Base-by-base conservation (phyloP, 352 stramenopile species). In the Thalassiosira ordinaria region DNA sequence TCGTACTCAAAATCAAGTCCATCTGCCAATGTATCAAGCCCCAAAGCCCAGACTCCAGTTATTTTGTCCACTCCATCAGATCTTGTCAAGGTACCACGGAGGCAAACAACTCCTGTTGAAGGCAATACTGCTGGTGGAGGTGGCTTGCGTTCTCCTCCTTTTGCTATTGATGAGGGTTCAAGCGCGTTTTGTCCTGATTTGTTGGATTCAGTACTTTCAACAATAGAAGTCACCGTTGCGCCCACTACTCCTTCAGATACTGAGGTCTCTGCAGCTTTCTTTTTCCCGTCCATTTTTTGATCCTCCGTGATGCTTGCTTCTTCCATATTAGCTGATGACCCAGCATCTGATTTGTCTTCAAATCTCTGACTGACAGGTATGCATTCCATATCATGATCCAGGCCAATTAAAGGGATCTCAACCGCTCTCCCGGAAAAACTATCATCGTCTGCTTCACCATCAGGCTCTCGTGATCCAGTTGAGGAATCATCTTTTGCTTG, bases 1-100 rank as follows among this genome's bases (percentile, higher is more conserved):
- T 92, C 77, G 59, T 91, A 92, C 51, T 93, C 87, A 69, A 93
- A 93, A 41, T 75, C 68, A 35, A 57, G 65, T 85, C 87, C 59
- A 56, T 91, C 88, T 35, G 88, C 64, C 59, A 93, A 85, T 20
- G 79, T 41, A 78, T 91, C 74, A 1, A 92, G 49, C 44, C 84
- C 62, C 64, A 81, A 75, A 0, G 88, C 79, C 88, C 88, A 93
- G 56, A 90, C 78, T 18, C 89, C 89, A 57, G 56, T 73, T 39
- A 93, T 90, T 47, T 72, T 63, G 55, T 91, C 71, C 27, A 91
- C 64, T 4, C 85, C 66, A 24, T 75, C 81, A 11, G 49, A 57
- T 31, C 79, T 73, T 27, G 66, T 46, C 13, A 93, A 46, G 41
- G 89, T 89, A 18, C 88, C 88, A 4, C 84, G 73, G 29, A 93